Percentiles rank a stretch among this genome's conserved stretches.
phyloP scores from a whole-genome alignment of 2,329 filamentous ascomycete species.

The Orbilia brochopaga region DNA sequence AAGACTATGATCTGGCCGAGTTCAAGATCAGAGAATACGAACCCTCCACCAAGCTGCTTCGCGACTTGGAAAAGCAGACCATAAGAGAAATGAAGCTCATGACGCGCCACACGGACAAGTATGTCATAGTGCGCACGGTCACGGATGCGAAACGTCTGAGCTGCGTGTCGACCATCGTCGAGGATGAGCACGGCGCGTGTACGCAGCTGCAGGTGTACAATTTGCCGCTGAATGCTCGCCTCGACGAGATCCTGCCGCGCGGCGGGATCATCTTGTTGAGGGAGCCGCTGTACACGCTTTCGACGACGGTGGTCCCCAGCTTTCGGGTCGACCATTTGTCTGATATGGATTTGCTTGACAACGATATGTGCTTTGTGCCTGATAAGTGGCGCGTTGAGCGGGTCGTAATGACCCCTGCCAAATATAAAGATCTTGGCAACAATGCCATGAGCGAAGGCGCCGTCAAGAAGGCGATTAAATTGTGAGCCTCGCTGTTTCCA shows the following conservation, averaged over 20 bases:
- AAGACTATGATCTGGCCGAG: background rate
- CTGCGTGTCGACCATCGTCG: constrained; percentile 13
- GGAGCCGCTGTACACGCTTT: constrained; percentile 33
- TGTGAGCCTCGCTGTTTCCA: constrained; percentile 16
- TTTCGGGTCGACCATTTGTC: constrained; percentile 31
- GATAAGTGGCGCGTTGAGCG: constrained; percentile 11
- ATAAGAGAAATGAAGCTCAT: constrained; percentile 14
- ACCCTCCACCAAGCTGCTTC: background rate
- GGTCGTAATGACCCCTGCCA: background rate
- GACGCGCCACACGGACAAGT: constrained; percentile 9
- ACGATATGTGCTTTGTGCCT: constrained; percentile 18
- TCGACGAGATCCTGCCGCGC: constrained; percentile 19
- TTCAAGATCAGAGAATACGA: constrained; percentile 21
- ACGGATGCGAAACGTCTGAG: constrained; percentile 7
- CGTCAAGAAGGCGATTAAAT: constrained; percentile 20
- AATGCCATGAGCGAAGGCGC: constrained; percentile 9
- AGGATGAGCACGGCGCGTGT: constrained; percentile 14
- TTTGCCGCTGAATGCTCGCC: background rate
- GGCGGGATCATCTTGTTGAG: constrained; percentile 26
- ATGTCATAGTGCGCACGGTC: constrained; percentile 24
- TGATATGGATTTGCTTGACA: constrained; percentile 30
- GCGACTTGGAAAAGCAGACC: constrained; percentile 5
- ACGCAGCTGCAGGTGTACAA: constrained; percentile 31
- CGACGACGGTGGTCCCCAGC: constrained; percentile 14
- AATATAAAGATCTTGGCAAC: constrained; percentile 26